These are phyloP conservation scores for Hypoxylon sp. DNA, from an alignment of 2,329 filamentous ascomycete species.

Conservation along the genomic window DNA sequence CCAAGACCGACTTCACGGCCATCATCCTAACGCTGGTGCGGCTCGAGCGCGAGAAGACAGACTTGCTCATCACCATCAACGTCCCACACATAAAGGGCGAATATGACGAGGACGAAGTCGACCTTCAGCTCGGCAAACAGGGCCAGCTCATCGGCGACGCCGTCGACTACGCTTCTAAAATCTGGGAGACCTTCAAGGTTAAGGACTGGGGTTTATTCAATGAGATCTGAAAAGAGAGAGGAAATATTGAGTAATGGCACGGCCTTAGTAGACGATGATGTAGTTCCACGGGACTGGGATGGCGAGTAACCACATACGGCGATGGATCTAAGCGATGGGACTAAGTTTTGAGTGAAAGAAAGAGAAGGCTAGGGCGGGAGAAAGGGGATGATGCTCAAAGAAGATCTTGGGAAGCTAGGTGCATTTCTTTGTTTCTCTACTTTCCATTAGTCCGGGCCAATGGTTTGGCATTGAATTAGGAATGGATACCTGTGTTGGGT, in stretches of 20 bases:
- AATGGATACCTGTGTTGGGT: conserved; percentile 9
- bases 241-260: background rate
- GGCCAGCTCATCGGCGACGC: conserved; percentile 76
- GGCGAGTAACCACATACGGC: background rate
- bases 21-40: conserved; percentile 83
- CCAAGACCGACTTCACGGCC: conserved; percentile 73
- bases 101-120: conserved; percentile 79
- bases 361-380: background rate
- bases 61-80: conserved; percentile 88
- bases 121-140: conserved; percentile 72
- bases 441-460: conserved; percentile 3
- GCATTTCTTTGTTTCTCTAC: conserved; percentile 17
- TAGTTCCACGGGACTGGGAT: background rate
- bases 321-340: too few relatives aligned
- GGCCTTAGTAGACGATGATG: background rate
- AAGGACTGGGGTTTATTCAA: conserved; percentile 84
- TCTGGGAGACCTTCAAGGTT: conserved; percentile 81
- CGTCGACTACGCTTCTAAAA: conserved; percentile 74
- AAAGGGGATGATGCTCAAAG: background rate
- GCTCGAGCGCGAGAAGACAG: conserved; percentile 79
- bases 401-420: background rate
- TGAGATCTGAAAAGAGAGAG: conserved; percentile 50
- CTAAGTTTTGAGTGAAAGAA: background rate
- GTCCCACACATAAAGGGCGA: conserved; percentile 84
- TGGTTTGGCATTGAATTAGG: conserved; percentile 24